A percentile compares a stretch with the other conserved stretches of the same genome.
phyloP scores from a whole-genome alignment of 805 yeast species.

The Pichia thaimueangensis region DNA sequence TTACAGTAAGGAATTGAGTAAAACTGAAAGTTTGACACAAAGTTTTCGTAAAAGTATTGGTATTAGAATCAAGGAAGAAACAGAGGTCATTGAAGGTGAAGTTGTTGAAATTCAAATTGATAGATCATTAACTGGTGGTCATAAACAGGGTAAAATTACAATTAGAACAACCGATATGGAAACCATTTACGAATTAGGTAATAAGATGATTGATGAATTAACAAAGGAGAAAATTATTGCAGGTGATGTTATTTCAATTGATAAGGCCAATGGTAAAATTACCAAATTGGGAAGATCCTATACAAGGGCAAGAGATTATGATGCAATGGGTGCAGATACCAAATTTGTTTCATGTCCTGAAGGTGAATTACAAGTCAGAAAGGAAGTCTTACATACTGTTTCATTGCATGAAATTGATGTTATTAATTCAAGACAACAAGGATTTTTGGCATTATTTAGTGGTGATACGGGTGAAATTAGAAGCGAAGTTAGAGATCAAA shows the following conservation, averaged over 20 bases:
- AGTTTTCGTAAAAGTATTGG: slow-evolving; percentile 96
- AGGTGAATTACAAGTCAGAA: slow-evolving; percentile 97
- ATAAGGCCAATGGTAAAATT: slow-evolving; percentile 95
- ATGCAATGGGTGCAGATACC: slow-evolving; percentile 90
- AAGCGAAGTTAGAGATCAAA: slow-evolving; percentile 67
- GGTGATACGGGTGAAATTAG: slow-evolving; percentile 97
- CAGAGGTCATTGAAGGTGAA: slow-evolving; percentile 97
- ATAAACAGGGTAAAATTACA: slow-evolving; percentile 71
- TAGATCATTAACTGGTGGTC: slow-evolving; percentile 88
- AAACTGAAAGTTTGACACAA: slow-evolving; percentile 94
- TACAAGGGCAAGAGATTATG: slow-evolving; percentile 97
- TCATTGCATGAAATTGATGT: slow-evolving; percentile 94
- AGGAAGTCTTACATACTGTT: slow-evolving; percentile 96
- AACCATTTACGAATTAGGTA: slow-evolving; percentile 61
- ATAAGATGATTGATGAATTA: slow-evolving; percentile 72
- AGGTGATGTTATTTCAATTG: slow-evolving; percentile 96
- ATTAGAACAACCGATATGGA: slow-evolving; percentile 86
- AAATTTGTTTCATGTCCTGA: slow-evolving; percentile 92
- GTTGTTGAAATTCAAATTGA: slow-evolving; percentile 95
- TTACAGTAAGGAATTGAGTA: slow-evolving; percentile 93
- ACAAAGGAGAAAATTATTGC: slow-evolving; percentile 87
- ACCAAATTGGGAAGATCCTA: slow-evolving; percentile 98
- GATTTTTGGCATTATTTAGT: slow-evolving; percentile 36
- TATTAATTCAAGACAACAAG: slow-evolving; percentile 93
- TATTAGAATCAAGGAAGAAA: slow-evolving; percentile 89